Evolutionary conservation across 176 grass and related monocot genomes (phyloP).

Genomic region (Pharus latifolius): DNA sequence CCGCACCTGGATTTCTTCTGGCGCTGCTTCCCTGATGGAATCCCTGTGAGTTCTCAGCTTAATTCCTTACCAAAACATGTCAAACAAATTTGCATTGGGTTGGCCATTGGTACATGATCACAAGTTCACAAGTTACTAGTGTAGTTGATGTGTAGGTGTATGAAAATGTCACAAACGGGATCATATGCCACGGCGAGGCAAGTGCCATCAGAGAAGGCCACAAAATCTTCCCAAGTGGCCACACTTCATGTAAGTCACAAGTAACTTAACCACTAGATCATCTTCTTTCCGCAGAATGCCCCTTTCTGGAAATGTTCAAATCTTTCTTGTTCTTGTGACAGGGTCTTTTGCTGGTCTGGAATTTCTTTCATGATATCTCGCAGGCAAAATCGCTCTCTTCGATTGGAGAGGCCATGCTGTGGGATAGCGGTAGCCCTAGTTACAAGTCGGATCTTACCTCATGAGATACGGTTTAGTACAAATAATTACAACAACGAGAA

Average conservation of each 20-base stretch:
- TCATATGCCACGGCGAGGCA: constrained; percentile 32
- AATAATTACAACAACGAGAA: no score
- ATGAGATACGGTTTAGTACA: no score
- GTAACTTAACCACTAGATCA: background rate
- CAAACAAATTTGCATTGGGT: background rate
- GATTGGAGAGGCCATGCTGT: constrained; percentile 43
- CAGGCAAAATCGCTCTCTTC: constrained; percentile 50
- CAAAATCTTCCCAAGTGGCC: constrained; percentile 59
- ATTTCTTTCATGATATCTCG: constrained; percentile 59
- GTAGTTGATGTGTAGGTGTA: constrained; percentile 3
- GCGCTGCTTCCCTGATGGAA: constrained; percentile 47
- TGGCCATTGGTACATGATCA: no score
- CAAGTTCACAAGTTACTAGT: background rate
- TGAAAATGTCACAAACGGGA: constrained; percentile 22
- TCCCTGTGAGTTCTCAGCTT: background rate
- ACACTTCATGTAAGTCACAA: constrained; percentile 31
- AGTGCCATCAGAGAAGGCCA: constrained; percentile 43
- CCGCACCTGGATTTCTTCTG: constrained; percentile 36
- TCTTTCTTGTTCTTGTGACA: background rate
- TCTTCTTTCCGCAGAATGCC: no score
- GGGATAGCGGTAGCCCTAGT: no score
- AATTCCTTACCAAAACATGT: background rate
- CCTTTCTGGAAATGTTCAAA: no score
- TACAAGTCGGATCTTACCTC: no score
- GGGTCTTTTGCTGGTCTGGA: constrained; percentile 70